Percentiles rank a stretch among this genome's conserved stretches.
Conservation (phyloP, 805 yeast genomes). For the Pichia nakasei region DNA sequence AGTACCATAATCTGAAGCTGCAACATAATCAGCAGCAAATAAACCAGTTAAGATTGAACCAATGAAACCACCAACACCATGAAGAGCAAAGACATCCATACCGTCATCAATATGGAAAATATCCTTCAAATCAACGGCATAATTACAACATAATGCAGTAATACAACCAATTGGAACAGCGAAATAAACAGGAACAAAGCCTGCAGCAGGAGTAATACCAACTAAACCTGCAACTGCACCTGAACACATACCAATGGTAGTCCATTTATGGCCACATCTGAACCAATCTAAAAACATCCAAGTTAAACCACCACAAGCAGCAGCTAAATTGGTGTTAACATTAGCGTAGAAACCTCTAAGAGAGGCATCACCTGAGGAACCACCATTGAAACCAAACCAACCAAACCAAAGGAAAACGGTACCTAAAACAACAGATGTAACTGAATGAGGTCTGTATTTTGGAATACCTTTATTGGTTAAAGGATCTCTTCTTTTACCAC, state of each 20-base stretch:
- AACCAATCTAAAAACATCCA: constrained; percentile 91
- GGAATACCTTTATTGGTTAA: constrained; percentile 63
- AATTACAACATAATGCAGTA: constrained; percentile 71
- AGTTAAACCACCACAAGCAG: constrained; percentile 84
- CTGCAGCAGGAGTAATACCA: constrained; percentile 95
- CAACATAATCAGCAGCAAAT: constrained; percentile 85
- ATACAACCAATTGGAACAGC: constrained; percentile 77
- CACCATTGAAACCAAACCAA: constrained; percentile 99
- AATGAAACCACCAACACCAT: constrained; percentile 86
- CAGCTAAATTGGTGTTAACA: constrained; percentile 89
- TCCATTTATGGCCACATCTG: constrained; percentile 83
- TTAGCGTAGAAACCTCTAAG: constrained; percentile 93
- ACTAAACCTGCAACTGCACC: constrained; percentile 94
- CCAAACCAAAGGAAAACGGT: constrained; percentile 96
- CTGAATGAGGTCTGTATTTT: constrained; percentile 89
- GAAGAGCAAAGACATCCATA: constrained; percentile 87
- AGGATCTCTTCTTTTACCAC: constrained; percentile 90
- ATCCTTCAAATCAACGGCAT: constrained; percentile 74
- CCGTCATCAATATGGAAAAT: constrained; percentile 81
- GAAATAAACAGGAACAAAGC: constrained; percentile 87
- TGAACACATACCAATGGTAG: constrained; percentile 87
- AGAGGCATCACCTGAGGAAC: constrained; percentile 89
- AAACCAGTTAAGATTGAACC: constrained; percentile 85
- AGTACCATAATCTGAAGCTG: constrained; percentile 65
- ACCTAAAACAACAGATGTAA: constrained; percentile 83